Conservation (phyloP, 805 yeast species). For the Hanseniaspora occidentalis region DNA sequence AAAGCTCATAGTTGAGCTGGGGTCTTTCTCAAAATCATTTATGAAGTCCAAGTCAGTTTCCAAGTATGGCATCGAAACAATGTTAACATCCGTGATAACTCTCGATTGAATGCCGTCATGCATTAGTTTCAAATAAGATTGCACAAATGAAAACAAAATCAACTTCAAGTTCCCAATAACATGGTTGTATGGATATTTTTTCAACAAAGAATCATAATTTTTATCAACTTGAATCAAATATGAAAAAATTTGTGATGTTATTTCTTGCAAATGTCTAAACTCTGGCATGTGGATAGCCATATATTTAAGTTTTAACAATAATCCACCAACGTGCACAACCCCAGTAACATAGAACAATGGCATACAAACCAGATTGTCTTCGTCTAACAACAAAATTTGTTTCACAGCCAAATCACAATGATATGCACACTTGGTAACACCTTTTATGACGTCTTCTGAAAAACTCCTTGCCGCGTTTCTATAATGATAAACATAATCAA, state of each 20-base stretch:
- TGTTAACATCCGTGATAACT: slow-evolving; percentile 2
- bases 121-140: slow-evolving; percentile 48
- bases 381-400: slow-evolving; percentile 33
- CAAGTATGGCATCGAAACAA: slow-evolving; percentile 3
- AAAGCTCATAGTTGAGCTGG: too few relatives aligned
- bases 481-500: slow-evolving; percentile 16
- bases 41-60: too few relatives aligned
- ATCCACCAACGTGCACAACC: slow-evolving; percentile 52
- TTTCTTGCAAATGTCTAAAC: slow-evolving; percentile 29
- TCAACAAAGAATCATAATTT: slow-evolving; percentile 11
- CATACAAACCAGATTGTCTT: slow-evolving; percentile 36
- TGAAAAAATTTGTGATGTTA: slow-evolving; percentile 34
- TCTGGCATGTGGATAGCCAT: slow-evolving; percentile 41
- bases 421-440: slow-evolving; percentile 39
- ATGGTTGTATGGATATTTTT: slow-evolving; percentile 33
- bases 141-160: slow-evolving; percentile 45
- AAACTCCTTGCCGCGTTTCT: slow-evolving; percentile 14
- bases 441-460: slow-evolving; percentile 24
- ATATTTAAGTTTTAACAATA: slow-evolving; percentile 41
- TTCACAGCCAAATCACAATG: slow-evolving; percentile 41
- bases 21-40: too few relatives aligned
- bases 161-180: slow-evolving; percentile 41
- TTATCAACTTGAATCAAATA: slow-evolving; percentile 7
- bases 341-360: slow-evolving; percentile 49
- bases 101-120: slow-evolving; percentile 9